Percentiles rank a stretch among this genome's conserved stretches.
Conservation (phyloP, 2,329 filamentous ascomycete genomes). For the Tolypocladium album region DNA sequence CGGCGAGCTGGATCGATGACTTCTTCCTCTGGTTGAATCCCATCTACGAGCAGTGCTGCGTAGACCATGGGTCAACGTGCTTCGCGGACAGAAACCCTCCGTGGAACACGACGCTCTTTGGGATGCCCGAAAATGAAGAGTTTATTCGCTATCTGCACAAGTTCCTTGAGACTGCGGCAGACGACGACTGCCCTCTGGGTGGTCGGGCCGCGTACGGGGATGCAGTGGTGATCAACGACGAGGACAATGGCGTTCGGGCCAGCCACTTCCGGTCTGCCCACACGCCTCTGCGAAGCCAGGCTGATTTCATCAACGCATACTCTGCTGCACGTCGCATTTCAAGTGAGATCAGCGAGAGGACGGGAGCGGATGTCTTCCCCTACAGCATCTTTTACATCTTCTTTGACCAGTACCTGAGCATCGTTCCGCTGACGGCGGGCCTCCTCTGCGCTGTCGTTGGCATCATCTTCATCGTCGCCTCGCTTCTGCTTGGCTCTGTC, state of each 20-base stretch:
- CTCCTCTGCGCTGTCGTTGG: conserved; percentile 75
- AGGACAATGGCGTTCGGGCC: conserved; percentile 58
- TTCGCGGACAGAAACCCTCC: conserved; percentile 66
- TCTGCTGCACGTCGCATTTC: conserved; percentile 82
- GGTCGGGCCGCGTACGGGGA: conserved; percentile 81
- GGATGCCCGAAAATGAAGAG: conserved; percentile 90
- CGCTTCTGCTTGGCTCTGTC: conserved; percentile 72
- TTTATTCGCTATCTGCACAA: conserved; percentile 78
- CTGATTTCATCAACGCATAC: conserved; percentile 89
- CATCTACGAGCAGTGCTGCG: conserved; percentile 58
- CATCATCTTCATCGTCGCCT: conserved; percentile 74
- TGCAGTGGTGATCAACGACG: conserved; percentile 67
- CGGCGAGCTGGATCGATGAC: conserved; percentile 95
- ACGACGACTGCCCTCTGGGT: conserved; percentile 75
- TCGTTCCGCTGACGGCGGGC: conserved; percentile 67
- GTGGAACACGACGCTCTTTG: conserved; percentile 82
- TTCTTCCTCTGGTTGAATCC: conserved; percentile 97
- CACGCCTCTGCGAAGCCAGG: conserved; percentile 74
- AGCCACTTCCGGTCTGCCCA: conserved; percentile 91
- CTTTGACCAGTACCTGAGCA: conserved; percentile 91
- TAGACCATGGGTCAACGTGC: conserved; percentile 61
- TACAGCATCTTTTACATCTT: conserved; percentile 99
- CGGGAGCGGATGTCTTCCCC: conserved; percentile 78
- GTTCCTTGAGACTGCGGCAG: conserved; percentile 73
- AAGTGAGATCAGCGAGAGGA: conserved; percentile 57